Evolutionary conservation across 2,329 filamentous ascomycete species (phyloP).

Genomic region (Diplodia seriata): DNA sequence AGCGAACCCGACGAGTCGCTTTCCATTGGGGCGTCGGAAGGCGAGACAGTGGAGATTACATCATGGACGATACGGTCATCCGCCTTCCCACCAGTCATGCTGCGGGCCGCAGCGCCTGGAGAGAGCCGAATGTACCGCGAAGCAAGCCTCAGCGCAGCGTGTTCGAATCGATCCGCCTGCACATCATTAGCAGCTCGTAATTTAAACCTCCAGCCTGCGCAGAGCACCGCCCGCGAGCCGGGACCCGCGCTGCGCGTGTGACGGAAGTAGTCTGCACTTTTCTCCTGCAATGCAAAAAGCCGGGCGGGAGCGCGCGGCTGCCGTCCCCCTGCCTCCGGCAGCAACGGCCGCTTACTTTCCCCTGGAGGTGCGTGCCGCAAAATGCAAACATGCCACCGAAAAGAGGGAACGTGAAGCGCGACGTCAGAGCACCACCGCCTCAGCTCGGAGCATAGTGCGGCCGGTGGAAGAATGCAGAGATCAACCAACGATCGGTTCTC

Average conservation of each 20-base stretch:
- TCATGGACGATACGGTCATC: slow-evolving; percentile 11
- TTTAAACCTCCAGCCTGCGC: not conserved
- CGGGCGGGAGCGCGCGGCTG: not conserved
- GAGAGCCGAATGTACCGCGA: not conserved
- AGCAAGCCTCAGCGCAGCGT: slow-evolving; percentile 10
- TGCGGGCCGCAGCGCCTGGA: not conserved
- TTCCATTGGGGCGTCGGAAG: not conserved
- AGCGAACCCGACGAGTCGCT: slow-evolving; percentile 16
- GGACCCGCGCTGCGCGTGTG: slow-evolving; percentile 18
- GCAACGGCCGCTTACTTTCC: not conserved
- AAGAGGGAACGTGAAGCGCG: not conserved
- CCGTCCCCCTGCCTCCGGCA: not conserved
- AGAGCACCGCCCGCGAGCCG: slow-evolving; percentile 9
- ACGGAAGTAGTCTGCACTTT: slow-evolving; percentile 7
- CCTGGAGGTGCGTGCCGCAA: not conserved
- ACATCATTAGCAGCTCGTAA: slow-evolving; percentile 25
- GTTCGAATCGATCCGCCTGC: slow-evolving; percentile 7
- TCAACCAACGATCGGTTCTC: not conserved
- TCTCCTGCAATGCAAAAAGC: not conserved
- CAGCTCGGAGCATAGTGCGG: not conserved
- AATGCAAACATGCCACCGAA: not conserved
- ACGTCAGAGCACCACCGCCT: slow-evolving; percentile 5
- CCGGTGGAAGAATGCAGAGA: slow-evolving; percentile 1
- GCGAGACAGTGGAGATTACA: slow-evolving; percentile 21
- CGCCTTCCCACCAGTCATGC: slow-evolving; percentile 1